These are phyloP conservation scores for Cercophora samala DNA, from an alignment of 495 filamentous ascomycete genomes.

Conservation along the genomic window DNA sequence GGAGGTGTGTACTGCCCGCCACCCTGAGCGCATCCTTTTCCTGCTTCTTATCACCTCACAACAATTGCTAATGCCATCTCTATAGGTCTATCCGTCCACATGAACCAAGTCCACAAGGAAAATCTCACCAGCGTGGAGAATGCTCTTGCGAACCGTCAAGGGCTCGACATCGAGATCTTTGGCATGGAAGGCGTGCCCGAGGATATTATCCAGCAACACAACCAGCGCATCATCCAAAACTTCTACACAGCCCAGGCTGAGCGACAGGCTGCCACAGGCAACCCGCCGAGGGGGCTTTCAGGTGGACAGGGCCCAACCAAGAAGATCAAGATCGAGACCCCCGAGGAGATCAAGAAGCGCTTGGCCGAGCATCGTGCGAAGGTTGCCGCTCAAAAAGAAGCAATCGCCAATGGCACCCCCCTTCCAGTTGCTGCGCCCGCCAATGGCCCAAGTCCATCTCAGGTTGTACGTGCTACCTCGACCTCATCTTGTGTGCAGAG, in stretches of 20 bases:
- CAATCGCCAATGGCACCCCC: constrained; percentile 28
- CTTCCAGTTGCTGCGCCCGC: constrained; percentile 50
- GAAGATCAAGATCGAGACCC: constrained; percentile 73
- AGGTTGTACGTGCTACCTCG: constrained; percentile 51
- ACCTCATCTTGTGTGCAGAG: background rate
- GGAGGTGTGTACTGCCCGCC: constrained; percentile 61
- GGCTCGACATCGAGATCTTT: constrained; percentile 91
- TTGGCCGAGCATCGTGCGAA: constrained; percentile 76
- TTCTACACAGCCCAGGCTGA: constrained; percentile 84
- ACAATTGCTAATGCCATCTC: constrained; percentile 24
- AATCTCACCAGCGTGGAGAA: constrained; percentile 81
- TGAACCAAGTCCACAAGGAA: constrained; percentile 99
- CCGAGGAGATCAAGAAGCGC: constrained; percentile 76
- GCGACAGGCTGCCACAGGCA: constrained; percentile 76
- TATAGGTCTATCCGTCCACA: constrained; percentile 85
- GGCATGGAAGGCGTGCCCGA: constrained; percentile 96
- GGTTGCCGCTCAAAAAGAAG: constrained; percentile 56
- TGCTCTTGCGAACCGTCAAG: constrained; percentile 76
- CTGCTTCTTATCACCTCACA: constrained; percentile 1
- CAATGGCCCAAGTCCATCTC: constrained; percentile 51
- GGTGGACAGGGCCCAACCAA: constrained; percentile 57
- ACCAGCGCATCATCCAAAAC: constrained; percentile 75
- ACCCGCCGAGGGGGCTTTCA: constrained; percentile 62
- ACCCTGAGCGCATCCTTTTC: background rate
- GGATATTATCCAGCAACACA: constrained; percentile 74